Evolutionary conservation across 129 eudicot genomes (phyloP), one percentile per base, ranked within the genome.

Genomic region (Rutidosis leptorrhynchoides): DNA sequence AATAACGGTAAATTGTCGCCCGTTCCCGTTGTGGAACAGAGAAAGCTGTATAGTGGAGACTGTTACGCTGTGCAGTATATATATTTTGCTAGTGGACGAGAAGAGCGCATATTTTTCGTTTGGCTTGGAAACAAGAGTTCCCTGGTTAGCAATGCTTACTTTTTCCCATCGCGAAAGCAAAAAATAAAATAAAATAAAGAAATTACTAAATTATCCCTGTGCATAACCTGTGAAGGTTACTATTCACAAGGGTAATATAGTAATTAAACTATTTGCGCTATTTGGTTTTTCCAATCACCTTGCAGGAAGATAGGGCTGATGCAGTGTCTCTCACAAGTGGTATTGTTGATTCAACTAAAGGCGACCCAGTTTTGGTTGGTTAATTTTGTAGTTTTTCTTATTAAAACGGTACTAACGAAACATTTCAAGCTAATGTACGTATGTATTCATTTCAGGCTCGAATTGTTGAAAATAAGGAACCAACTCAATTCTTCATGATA

Each of bases 221-320:
- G n/a, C n/a, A n/a, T n/a, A n/a, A n/a, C n/a, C n/a, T n/a, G n/a
- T n/a, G n/a, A n/a, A n/a, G n/a, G n/a, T n/a, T n/a, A n/a, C n/a
- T n/a, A n/a, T n/a, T n/a, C n/a, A n/a, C n/a, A n/a, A n/a, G n/a
- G n/a, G n/a, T n/a, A n/a, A n/a, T n/a, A n/a, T n/a, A n/a, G n/a
- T n/a, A n/a, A n/a, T n/a, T n/a, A n/a, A n/a, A n/a, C n/a, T n/a
- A n/a, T n/a, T n/a, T n/a, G n/a, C n/a, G n/a, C n/a, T n/a, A 63
- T 49, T 29, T 1, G 55, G 53, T 19, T 58, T 9, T 35, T 46
- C 43, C 53, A n/a, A n/a, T 67, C n/a, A 37, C 58, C 19, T 43
- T 83, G 75, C 80, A 83, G 89, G 89, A 84, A 62, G 85, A 84
- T 62, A 84, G 81, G 40, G 74, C 22, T 57, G 78, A 74, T 62